These are phyloP conservation scores for Eucalyptus sp. DNA, from an alignment of 345 rosid species.

Conservation along the genomic window DNA sequence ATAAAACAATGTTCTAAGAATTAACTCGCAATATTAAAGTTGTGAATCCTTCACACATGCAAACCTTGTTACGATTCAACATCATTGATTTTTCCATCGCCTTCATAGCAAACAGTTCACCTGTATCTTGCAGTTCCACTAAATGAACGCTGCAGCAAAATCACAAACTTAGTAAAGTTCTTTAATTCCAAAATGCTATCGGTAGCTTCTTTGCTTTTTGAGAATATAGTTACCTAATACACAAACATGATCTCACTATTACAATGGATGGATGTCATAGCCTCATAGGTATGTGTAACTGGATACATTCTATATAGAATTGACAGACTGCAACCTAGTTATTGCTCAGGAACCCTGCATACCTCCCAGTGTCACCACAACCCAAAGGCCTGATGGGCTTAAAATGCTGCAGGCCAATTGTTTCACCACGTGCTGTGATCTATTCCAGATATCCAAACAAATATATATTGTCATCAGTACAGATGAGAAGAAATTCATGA, in stretches of 20 bases:
- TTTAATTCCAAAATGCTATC: neutral
- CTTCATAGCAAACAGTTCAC: constrained; percentile 85
- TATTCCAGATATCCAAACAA: constrained; percentile 2
- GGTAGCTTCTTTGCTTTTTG: neutral
- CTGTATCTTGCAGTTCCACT: constrained; percentile 73
- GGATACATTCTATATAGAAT: neutral
- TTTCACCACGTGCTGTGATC: constrained; percentile 68
- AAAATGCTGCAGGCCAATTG: constrained; percentile 75
- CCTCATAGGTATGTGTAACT: neutral
- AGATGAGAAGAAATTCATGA: neutral
- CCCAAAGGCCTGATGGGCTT: constrained; percentile 93
- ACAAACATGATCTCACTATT: neutral
- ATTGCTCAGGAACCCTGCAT: neutral
- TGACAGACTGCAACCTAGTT: neutral
- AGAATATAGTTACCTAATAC: neutral
- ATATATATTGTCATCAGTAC: neutral
- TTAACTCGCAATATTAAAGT: neutral
- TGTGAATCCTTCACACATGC: neutral
- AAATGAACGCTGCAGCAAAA: constrained; percentile 58
- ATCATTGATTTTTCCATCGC: constrained; percentile 91
- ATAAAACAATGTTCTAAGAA: neutral
- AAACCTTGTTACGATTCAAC: constrained; percentile 89
- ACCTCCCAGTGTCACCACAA: constrained; percentile 99
- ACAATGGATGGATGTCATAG: neutral
- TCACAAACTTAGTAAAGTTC: neutral